phyloP scores from a whole-genome alignment of 2,329 filamentous ascomycete genomes.

The Didymella sp. region DNA sequence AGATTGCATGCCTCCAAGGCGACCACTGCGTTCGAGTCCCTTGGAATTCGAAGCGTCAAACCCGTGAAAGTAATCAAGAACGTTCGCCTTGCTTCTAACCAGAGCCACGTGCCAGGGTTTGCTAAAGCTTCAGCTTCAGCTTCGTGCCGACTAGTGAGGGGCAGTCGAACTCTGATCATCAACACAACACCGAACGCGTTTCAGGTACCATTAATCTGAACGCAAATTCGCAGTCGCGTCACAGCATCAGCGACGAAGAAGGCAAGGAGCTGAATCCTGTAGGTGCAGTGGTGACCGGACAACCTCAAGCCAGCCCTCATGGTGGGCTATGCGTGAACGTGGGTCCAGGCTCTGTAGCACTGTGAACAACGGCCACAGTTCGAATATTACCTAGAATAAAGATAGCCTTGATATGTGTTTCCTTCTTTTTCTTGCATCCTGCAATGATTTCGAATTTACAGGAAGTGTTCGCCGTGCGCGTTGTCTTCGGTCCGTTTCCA shows the following conservation, averaged over 20 bases:
- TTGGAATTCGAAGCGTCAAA: background rate
- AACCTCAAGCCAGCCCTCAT: background rate
- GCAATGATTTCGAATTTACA: background rate
- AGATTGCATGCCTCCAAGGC: background rate
- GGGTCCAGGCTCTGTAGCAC: too few relatives aligned
- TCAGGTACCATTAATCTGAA: background rate
- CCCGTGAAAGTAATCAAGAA: too few relatives aligned
- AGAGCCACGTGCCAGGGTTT: constrained; percentile 3
- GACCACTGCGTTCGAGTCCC: background rate
- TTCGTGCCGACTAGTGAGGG: constrained; percentile 11
- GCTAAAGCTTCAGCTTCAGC: constrained; percentile 2
- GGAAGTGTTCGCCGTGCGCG: background rate
- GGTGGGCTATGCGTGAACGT: too few relatives aligned
- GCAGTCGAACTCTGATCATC: constrained; percentile 6
- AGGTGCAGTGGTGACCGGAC: background rate
- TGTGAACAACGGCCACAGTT: too few relatives aligned
- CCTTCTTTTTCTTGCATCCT: background rate
- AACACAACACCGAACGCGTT: constrained; percentile 11
- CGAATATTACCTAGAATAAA: too few relatives aligned
- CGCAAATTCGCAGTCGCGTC: background rate
- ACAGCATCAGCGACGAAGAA: background rate
- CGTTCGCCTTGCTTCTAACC: background rate
- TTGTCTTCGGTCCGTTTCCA: constrained; percentile 2
- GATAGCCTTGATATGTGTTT: too few relatives aligned
- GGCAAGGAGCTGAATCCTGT: background rate